phyloP scores from a whole-genome alignment of 78 protist genomes.

The Creolimax fragrantissima region DNA sequence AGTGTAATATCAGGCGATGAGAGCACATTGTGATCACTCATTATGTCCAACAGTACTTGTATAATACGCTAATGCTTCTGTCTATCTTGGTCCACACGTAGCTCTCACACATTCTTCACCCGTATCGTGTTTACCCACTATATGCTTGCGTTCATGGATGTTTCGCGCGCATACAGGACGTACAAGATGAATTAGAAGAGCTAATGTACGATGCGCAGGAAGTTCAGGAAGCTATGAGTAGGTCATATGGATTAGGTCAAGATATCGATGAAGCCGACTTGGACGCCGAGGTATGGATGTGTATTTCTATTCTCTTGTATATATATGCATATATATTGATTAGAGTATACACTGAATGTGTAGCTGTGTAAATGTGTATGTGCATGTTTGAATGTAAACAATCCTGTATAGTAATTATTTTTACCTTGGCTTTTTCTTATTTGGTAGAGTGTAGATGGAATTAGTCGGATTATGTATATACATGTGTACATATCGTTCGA shows the following conservation, averaged over 20 bases:
- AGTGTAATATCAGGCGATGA: too few species aligned
- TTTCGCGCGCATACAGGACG: constrained; percentile 19
- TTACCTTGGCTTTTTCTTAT: background rate
- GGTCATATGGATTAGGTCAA: constrained; percentile 57
- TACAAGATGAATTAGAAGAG: constrained; percentile 73
- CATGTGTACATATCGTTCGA: too few species aligned
- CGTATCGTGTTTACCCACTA: too few species aligned
- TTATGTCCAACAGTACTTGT: too few species aligned
- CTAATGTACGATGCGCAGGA: constrained; percentile 54
- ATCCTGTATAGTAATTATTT: too few species aligned
- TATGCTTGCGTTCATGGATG: too few species aligned
- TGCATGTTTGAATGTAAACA: background rate
- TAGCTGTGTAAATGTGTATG: background rate
- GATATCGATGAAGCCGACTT: constrained; percentile 61
- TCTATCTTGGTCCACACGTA: too few species aligned
- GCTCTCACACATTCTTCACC: too few species aligned
- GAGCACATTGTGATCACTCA: too few species aligned
- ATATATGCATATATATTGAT: background rate
- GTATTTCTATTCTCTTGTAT: background rate
- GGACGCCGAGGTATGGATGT: constrained; percentile 36
- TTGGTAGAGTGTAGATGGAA: background rate
- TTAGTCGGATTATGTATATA: too few species aligned
- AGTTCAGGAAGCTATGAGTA: constrained; percentile 53
- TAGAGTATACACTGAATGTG: background rate
- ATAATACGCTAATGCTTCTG: too few species aligned